phyloP scores from a whole-genome alignment of 768 basidiomycete genomes.

The Phallus indusiatus region DNA sequence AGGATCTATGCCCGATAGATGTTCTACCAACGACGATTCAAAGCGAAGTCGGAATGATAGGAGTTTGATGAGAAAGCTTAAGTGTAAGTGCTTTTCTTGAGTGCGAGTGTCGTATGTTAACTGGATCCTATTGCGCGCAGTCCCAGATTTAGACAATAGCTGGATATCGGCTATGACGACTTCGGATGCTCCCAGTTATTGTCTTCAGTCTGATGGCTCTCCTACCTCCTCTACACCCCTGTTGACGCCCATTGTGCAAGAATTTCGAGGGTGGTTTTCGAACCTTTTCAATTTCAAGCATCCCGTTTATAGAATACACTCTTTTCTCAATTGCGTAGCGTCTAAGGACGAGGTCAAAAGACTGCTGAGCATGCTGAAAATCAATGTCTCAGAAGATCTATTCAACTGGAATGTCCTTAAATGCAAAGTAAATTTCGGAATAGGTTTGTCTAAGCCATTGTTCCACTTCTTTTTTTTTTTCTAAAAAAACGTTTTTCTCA shows the following conservation, averaged over 20 bases:
- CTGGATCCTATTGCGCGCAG: background rate
- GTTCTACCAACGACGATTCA: constrained; percentile 18
- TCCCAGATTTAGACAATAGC: constrained; percentile 32
- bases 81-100: constrained; percentile 35
- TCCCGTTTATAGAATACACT: constrained; percentile 46
- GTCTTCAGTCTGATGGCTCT: background rate
- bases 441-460: constrained; percentile 18
- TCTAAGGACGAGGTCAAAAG: constrained; percentile 52
- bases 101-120: background rate
- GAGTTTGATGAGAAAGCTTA: constrained; percentile 32
- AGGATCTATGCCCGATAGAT: constrained; percentile 35
- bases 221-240: constrained; percentile 12
- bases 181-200: constrained; percentile 37
- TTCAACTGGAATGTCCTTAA: constrained; percentile 35
- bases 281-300: constrained; percentile 91
- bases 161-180: constrained; percentile 34
- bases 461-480: background rate
- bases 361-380: constrained; percentile 57
- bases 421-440: constrained; percentile 42
- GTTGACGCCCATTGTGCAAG: constrained; percentile 54
- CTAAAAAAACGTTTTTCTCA: background rate
- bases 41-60: constrained; percentile 38
- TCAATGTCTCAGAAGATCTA: constrained; percentile 50
- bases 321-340: constrained; percentile 40
- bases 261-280: constrained; percentile 91